phyloP scores from a whole-genome alignment of 352 stramenopile species.

The Thraustochytrium striatum region DNA sequence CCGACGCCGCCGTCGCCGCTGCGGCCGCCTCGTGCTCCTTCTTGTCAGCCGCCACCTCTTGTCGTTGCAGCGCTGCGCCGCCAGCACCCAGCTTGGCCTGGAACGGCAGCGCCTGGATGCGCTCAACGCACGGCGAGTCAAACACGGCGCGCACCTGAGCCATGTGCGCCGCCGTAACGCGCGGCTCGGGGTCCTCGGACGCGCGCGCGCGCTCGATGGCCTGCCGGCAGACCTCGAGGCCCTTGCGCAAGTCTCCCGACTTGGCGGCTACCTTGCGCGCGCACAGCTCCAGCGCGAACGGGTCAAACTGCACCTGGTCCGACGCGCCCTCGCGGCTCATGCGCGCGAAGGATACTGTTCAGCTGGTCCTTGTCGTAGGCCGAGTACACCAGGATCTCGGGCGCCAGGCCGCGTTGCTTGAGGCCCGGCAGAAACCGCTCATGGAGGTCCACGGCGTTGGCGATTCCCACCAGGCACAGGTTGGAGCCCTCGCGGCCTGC shows the following conservation, averaged over 20 bases:
- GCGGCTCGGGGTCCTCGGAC: neutral
- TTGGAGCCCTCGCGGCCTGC: neutral
- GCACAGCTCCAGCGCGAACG: constrained; percentile 13
- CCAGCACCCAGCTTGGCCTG: constrained; percentile 20
- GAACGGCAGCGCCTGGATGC: neutral
- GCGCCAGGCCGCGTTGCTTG: neutral
- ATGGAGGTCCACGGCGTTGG: constrained; percentile 16
- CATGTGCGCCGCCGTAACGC: neutral
- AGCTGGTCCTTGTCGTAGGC: constrained; percentile 27
- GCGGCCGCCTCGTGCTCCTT: too few species aligned
- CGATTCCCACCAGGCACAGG: constrained; percentile 12
- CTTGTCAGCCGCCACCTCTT: too few species aligned
- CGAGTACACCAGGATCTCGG: constrained; percentile 23
- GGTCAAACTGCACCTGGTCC: neutral
- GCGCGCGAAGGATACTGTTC: neutral
- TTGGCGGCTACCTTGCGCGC: constrained; percentile 40
- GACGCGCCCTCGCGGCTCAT: neutral
- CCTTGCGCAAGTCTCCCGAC: constrained; percentile 25
- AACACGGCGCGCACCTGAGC: neutral
- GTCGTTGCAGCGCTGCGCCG: too few species aligned
- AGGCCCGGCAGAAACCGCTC: constrained; percentile 9
- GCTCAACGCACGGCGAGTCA: neutral
- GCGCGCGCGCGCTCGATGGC: neutral
- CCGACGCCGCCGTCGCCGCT: too few species aligned
- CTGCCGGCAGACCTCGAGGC: constrained; percentile 10